Evolutionary conservation across 805 yeast species (phyloP).

Genomic region (Ascoidea tarda): DNA sequence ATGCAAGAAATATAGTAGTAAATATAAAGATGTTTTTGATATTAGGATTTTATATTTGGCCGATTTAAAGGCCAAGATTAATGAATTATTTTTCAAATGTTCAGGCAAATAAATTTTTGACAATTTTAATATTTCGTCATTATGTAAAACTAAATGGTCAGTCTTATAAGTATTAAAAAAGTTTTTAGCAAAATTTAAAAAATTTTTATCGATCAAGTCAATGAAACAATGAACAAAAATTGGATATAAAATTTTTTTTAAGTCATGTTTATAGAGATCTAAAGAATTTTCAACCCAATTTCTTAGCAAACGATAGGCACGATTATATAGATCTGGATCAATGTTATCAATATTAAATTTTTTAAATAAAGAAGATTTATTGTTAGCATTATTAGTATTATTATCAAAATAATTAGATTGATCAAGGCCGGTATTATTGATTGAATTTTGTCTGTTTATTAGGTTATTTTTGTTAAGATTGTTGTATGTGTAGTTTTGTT

Average conservation of each 20-base stretch:
- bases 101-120: slow-evolving; percentile 66
- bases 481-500: not conserved
- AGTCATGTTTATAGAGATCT: slow-evolving; percentile 83
- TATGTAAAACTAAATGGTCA: slow-evolving; percentile 68
- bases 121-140: slow-evolving; percentile 57
- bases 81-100: slow-evolving; percentile 70
- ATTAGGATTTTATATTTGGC: slow-evolving; percentile 65
- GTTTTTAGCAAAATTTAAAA: slow-evolving; percentile 44
- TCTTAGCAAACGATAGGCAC: slow-evolving; percentile 68
- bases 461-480: not conserved
- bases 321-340: slow-evolving; percentile 57
- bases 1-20: slow-evolving; percentile 73
- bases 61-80: slow-evolving; percentile 60
- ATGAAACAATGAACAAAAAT: slow-evolving; percentile 82
- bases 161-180: slow-evolving; percentile 63
- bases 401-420: too few species aligned
- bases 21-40: slow-evolving; percentile 73
- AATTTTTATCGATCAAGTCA: slow-evolving; percentile 57
- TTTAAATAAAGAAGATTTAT: not conserved
- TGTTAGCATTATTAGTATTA: not conserved
- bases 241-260: slow-evolving; percentile 76
- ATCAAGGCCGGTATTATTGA: not conserved
- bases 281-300: slow-evolving; percentile 87
- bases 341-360: not conserved
- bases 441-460: not conserved